These are phyloP conservation scores for Grosmannia clavigera DNA, from an alignment of 2,329 filamentous ascomycete genomes.

Conservation along the genomic window DNA sequence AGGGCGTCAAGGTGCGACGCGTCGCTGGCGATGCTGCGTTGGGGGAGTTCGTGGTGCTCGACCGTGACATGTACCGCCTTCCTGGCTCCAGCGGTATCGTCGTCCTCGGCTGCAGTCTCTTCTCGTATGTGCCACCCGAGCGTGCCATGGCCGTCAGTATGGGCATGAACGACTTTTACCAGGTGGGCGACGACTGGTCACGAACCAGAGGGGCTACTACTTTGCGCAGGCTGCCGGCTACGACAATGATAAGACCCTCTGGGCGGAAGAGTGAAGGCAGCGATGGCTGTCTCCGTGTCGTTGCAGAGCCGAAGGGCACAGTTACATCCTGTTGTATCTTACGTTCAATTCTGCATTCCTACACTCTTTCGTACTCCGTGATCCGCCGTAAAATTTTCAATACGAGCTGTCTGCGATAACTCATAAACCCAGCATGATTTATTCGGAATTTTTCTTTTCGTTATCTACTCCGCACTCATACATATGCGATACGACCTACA, in stretches of 20 bases:
- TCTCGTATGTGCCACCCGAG: constrained; percentile 30
- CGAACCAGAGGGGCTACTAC: constrained; percentile 16
- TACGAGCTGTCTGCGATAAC: background rate
- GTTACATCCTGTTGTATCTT: too few relatives aligned
- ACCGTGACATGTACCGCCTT: constrained; percentile 17
- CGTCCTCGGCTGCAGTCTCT: constrained; percentile 29
- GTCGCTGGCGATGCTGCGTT: constrained; percentile 4
- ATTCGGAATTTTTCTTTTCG: too few relatives aligned
- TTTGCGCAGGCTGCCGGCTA: constrained; percentile 24
- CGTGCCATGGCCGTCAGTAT: constrained; percentile 25
- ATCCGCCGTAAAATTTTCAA: too few relatives aligned
- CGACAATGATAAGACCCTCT: constrained; percentile 17
- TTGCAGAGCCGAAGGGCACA: too few relatives aligned
- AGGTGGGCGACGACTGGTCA: constrained; percentile 20
- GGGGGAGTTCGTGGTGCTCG: constrained; percentile 28
- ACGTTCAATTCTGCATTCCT: too few relatives aligned
- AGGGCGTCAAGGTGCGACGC: too few relatives aligned
- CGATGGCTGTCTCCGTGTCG: too few relatives aligned
- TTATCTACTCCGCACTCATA: too few relatives aligned
- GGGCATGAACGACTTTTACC: constrained; percentile 39
- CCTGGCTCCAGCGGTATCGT: constrained; percentile 13
- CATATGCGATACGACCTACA: too few relatives aligned
- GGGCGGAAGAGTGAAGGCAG: background rate
- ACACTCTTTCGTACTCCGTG: too few relatives aligned
- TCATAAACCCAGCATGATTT: too few relatives aligned